Evolutionary conservation across 73 alveolate species (phyloP), one percentile per base, ranked within the genome.

Genomic region (Durusdinium trenchii): DNA sequence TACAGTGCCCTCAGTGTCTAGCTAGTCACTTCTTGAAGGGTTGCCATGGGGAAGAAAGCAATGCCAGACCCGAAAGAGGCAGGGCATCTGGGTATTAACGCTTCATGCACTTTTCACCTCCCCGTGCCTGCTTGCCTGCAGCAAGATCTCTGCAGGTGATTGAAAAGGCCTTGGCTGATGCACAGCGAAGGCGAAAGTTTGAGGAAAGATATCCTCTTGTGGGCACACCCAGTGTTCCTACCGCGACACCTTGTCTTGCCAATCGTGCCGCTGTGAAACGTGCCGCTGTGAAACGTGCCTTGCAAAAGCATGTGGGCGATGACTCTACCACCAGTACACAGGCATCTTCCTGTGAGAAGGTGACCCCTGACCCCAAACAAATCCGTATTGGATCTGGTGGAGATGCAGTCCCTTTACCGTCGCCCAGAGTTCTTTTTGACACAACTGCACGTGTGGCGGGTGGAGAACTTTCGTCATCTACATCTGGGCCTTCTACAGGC

Each of bases 161-260:
- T 54, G 87, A 54, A 9, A 42, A 43, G 42, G 87, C 87, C 87
- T 76, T 76, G 87, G 87, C 87, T 0, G 87, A 54, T 4, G 87
- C 87, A 10, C 32, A 43, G 12, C 54, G 60, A 42, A 76, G 87
- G 10, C n/a, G n/a, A n/a, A 43, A 14, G 12, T n/a, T n/a, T 60
- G 73, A 60, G 30, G 1, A 23, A 32, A 32, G 73, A 23, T 32
- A 12, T 43, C 1, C 60, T 1, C 40, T 42, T 36, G 3, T 23
- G 45, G 60, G 62, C 6, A 42, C 26, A 20, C 0, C 84, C 51
- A 10, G 52, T 10, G 42, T 38, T 43, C 62, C 60, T 26, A 60
- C 45, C 62, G 87, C 87, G 26, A 76, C 87, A 10, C 87, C 87
- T 57, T n/a, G n/a, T n/a, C n/a, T n/a, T n/a, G n/a, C n/a, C n/a